A percentile compares a stretch with the other conserved stretches of the same genome.
These are phyloP conservation scores for Mycena amicta DNA, from an alignment of 768 basidiomycete genomes.

Conservation along the genomic window DNA sequence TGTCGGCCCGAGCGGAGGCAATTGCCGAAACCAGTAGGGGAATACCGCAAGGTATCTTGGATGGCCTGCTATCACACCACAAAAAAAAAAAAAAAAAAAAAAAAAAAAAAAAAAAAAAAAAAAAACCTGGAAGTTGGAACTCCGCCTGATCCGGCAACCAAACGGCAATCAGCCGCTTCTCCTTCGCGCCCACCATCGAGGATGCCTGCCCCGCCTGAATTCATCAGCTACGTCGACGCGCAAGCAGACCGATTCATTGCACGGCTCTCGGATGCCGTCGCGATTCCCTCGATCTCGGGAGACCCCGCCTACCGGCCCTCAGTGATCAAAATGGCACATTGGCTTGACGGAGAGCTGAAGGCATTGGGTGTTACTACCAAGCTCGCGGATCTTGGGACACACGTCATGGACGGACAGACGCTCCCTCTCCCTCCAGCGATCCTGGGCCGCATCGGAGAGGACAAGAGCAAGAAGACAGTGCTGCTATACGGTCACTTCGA, in stretches of 20 bases:
- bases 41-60: too few relatives aligned
- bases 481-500: constrained; percentile 95
- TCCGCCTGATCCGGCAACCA: too few relatives aligned
- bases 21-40: too few relatives aligned
- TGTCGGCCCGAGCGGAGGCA: too few relatives aligned
- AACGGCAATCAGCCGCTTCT: not conserved
- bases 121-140: too few relatives aligned
- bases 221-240: constrained; percentile 60
- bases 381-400: constrained; percentile 75
- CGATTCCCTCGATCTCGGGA: constrained; percentile 79
- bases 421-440: constrained; percentile 81
- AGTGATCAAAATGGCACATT: constrained; percentile 85
- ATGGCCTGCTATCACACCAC: too few relatives aligned
- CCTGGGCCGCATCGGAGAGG: constrained; percentile 79
- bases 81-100: too few relatives aligned
- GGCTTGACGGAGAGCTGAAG: constrained; percentile 73
- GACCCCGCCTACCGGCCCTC: constrained; percentile 73
- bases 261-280: constrained; percentile 78
- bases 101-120: too few relatives aligned
- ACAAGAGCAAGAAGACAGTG: constrained; percentile 90
- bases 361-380: constrained; percentile 79
- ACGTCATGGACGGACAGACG: constrained; percentile 65
- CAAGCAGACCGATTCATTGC: constrained; percentile 77
- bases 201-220: constrained; percentile 54
- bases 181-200: not conserved